Evolutionary conservation across 371 early-diverging fungal species (phyloP), one percentile per base, ranked within the genome.

Genomic region (Mortierella sp.): DNA sequence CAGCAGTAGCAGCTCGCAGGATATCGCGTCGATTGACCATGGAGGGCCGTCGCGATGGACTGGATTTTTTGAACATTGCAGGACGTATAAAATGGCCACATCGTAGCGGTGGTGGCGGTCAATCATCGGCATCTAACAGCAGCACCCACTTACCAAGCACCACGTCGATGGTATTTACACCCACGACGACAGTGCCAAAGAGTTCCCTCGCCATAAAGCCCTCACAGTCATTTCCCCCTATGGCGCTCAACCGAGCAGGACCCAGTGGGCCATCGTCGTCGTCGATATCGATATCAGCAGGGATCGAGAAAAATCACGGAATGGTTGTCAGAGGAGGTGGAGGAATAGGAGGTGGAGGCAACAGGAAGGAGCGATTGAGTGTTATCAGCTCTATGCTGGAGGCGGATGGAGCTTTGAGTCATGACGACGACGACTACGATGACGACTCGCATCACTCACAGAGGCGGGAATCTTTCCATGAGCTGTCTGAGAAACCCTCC

Each of bases 11-110:
- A 44, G 89, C 90, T 13, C 83, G 87, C 0, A 76, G 83, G 1
- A 90, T 91, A 26, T 83, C 83, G 21, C 76, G 83, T 8, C 80
- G 83, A 8, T 72, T 80, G 38, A 83, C 83, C 0, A 83, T 83
- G 83, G 83, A 83, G 31, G 83, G 83, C 0, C 83, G 83, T 10
- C 88, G 90, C 1, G 89, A 87, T 47, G 91, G 89, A 26, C 77
- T 91, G 21, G 91, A 91, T 42, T 75, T 88, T 44, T 88, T 91
- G 45, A 79, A 83, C 26, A 76, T 83, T 26, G 28, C 71, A 8
- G 65, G 77, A 4, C 38, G 74, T 26, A 74, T 83, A 44, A 79
- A 74, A 65, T 77, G 83, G 76, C 55, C 80, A 26, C 76, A 68
- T 14, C 90, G 90, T 50, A 16, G 50, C 90, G 88, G 86, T 19